Evolutionary conservation across 768 basidiomycete species (phyloP).

Genomic region (Macrolepiota dolichaula): DNA sequence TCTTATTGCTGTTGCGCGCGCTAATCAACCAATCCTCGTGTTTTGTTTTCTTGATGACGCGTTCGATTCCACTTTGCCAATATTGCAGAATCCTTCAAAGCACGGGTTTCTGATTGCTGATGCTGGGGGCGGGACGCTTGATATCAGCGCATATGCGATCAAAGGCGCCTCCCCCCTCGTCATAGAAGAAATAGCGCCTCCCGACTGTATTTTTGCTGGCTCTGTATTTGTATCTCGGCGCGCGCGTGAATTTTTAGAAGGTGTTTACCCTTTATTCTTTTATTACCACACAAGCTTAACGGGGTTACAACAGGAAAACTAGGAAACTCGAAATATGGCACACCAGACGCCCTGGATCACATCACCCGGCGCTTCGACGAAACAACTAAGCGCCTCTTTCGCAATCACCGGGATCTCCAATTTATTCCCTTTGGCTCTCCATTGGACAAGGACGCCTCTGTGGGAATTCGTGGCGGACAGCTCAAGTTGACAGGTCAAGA

Average conservation of each 20-base stretch:
- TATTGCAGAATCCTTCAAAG: constrained; percentile 59
- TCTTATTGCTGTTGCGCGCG: neutral
- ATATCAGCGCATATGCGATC: constrained; percentile 79
- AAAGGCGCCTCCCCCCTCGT: constrained; percentile 65
- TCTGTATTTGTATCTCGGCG: constrained; percentile 80
- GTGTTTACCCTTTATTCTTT: constrained; percentile 26
- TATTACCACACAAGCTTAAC: constrained; percentile 3
- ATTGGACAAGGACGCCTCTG: constrained; percentile 66
- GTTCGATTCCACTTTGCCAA: constrained; percentile 1
- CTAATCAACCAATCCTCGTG: neutral
- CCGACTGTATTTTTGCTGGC: constrained; percentile 84
- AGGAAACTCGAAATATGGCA: constrained; percentile 69
- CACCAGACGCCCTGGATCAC: constrained; percentile 68
- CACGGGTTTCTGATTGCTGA: constrained; percentile 80
- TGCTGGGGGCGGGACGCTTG: constrained; percentile 78
- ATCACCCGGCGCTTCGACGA: constrained; percentile 81
- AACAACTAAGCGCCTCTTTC: constrained; percentile 77
- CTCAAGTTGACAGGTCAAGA: constrained; percentile 69
- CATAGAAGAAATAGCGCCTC: constrained; percentile 81
- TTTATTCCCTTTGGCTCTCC: constrained; percentile 78
- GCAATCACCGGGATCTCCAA: constrained; percentile 63
- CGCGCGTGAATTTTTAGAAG: constrained; percentile 69
- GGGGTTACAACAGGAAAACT: constrained; percentile 55
- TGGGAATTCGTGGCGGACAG: constrained; percentile 70
- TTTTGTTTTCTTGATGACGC: neutral